Conservation (phyloP, 2,329 filamentous ascomycete genomes). For the Epichloe coenophiala region DNA sequence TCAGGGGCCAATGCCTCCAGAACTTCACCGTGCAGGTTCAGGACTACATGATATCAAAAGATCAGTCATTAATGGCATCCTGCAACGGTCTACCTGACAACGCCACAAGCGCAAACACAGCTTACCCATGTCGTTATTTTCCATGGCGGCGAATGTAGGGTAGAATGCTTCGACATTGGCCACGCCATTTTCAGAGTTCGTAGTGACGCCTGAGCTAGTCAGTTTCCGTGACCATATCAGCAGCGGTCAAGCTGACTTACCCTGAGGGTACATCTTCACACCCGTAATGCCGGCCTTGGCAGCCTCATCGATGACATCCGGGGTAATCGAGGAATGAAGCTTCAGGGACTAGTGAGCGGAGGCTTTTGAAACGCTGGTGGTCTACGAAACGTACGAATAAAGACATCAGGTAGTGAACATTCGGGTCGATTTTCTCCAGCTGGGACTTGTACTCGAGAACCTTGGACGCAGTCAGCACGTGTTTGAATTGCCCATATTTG, state of each 20-base stretch:
- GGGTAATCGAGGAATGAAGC: constrained; percentile 49
- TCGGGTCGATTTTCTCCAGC: constrained; percentile 45
- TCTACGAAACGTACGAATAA: constrained; percentile 3
- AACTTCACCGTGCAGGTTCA: constrained; percentile 91
- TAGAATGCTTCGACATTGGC: constrained; percentile 54
- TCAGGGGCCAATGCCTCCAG: constrained; percentile 35
- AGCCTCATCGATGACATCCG: constrained; percentile 58
- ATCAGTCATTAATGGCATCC: background rate
- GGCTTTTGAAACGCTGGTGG: background rate
- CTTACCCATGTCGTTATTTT: constrained; percentile 51
- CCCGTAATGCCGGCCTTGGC: constrained; percentile 57
- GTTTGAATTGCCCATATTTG: constrained; percentile 5
- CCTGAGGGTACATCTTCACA: constrained; percentile 56
- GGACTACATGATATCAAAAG: constrained; percentile 28
- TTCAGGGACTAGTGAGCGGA: constrained; percentile 8
- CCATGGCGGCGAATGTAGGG: constrained; percentile 80
- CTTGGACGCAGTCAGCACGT: constrained; percentile 21
- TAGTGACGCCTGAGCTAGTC: constrained; percentile 37
- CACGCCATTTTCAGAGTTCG: constrained; percentile 56
- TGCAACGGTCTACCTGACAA: background rate
- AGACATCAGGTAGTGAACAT: constrained; percentile 61
- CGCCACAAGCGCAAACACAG: background rate
- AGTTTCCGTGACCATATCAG: background rate
- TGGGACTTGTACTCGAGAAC: constrained; percentile 53
- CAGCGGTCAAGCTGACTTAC: background rate